Percentiles rank a stretch among this genome's conserved stretches.
Evolutionary conservation across 768 basidiomycete species (phyloP).

Genomic region (Strobilomyces echinocephalus): DNA sequence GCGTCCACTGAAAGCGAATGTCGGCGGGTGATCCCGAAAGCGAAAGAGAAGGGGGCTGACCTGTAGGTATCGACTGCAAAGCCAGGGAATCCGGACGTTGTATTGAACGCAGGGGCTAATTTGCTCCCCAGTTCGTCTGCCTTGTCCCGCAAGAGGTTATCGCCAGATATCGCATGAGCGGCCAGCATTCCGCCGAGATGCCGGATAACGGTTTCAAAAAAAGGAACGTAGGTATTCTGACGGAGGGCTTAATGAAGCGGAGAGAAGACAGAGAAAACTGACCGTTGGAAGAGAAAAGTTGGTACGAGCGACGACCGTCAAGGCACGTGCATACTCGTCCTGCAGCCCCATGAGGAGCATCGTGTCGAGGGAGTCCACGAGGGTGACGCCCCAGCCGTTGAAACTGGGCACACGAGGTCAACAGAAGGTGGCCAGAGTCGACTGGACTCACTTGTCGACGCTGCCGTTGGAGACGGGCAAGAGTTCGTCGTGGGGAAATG

Average conservation of each 20-base stretch:
- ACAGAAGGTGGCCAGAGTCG: no score
- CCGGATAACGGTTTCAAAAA: constrained; percentile 86
- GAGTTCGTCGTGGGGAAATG: constrained; percentile 62
- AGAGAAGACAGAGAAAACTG: constrained; percentile 5
- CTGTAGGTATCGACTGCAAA: constrained; percentile 64
- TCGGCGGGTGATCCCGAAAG: neutral
- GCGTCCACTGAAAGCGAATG: constrained; percentile 2
- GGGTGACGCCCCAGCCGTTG: constrained; percentile 76
- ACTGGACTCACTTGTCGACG: constrained; percentile 42
- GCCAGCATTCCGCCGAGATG: constrained; percentile 86
- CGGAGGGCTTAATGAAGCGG: neutral
- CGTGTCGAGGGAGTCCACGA: constrained; percentile 81
- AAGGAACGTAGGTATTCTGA: constrained; percentile 40
- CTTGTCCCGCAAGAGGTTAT: constrained; percentile 56
- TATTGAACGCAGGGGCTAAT: constrained; percentile 69
- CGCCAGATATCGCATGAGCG: constrained; percentile 70
- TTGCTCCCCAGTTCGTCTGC: constrained; percentile 74
- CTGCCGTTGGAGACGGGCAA: constrained; percentile 44
- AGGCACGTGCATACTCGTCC: constrained; percentile 62
- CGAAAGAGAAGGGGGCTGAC: constrained; percentile 6
- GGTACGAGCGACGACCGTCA: constrained; percentile 46
- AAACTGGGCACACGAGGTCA: constrained; percentile 40
- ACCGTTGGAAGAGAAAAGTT: constrained; percentile 49
- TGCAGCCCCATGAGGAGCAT: constrained; percentile 77
- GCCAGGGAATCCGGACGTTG: constrained; percentile 63